Evolutionary conservation across 306 rosid genomes (phyloP).

Genomic region (Abrus pulchellus): DNA sequence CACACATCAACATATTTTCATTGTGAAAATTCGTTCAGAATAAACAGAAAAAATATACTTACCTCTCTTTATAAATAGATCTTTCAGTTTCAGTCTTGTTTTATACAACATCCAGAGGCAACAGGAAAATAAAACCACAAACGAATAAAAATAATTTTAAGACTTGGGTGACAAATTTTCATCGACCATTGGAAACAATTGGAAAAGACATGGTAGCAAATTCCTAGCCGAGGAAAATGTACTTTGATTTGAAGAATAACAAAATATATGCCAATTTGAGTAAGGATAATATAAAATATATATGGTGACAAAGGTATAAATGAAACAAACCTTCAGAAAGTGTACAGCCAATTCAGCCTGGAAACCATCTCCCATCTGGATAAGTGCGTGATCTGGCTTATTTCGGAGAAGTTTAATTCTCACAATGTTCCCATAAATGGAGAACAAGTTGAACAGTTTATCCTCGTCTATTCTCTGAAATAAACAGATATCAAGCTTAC

Average conservation of each 20-base stretch:
- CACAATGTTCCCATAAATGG: constrained; percentile 95
- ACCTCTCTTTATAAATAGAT: constrained; percentile 7
- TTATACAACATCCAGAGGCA: background rate
- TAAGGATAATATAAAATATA: constrained; percentile 29
- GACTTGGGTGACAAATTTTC: background rate
- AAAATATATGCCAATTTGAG: too few relatives aligned
- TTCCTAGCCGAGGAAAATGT: background rate
- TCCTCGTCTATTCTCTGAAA: constrained; percentile 97
- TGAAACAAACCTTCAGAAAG: constrained; percentile 83
- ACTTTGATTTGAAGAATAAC: too few relatives aligned
- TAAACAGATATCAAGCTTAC: constrained; percentile 42
- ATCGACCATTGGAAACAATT: too few relatives aligned
- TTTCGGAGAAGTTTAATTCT: constrained; percentile 94
- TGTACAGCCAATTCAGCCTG: constrained; percentile 98
- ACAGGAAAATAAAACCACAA: background rate
- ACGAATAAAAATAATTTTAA: background rate
- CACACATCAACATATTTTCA: background rate
- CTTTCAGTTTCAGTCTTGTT: background rate
- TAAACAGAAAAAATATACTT: constrained; percentile 1
- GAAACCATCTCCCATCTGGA: constrained; percentile 99
- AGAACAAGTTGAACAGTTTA: constrained; percentile 94
- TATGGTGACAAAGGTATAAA: background rate
- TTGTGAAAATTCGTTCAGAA: background rate
- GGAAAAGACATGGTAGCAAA: background rate
- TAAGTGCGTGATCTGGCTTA: constrained; percentile 97